Evolutionary conservation across 495 filamentous ascomycete genomes (phyloP), one percentile per base, ranked within the genome.

Genomic region (Talaromyces proteolyticus): DNA sequence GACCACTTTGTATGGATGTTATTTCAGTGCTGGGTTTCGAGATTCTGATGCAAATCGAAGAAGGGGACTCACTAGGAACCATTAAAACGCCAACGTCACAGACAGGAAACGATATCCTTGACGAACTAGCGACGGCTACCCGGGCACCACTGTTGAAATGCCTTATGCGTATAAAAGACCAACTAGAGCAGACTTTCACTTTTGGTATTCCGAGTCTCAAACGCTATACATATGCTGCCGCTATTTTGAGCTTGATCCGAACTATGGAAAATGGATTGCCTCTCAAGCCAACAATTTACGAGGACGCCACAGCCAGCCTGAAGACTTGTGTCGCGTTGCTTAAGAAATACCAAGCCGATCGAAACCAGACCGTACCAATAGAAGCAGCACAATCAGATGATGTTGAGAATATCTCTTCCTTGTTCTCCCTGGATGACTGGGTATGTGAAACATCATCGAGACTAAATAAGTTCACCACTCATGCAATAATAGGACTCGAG

Each of bases 1-100:
- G 57, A 1, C 49, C 58, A 6, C 49, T 64, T 0, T 51, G 52
- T 16, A 45, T 64, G 3, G 61, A 61, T 37, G 51, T 61, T 19
- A 55, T 59, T 11, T 51, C 56, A 6, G 40, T 49, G 17, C 46
- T 61, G 3, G 58, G 56, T 3, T 45, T 61, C 2, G 58, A 63
- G 42, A 37, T 59, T 14, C 26, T 57, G 20, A 60, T 56, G 23
- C 60, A 63, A 44, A 23, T 60, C 10, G 60, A 58, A 41, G 57
- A 63, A 36, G 49, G 51, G 17, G 37, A n/a, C 10, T 37, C 44
- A 44, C 49, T 52, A 47, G 21, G 47, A 16, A 36, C 42, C 14
- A 17, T 25, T 11, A 26, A n/a, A 19, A n/a, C 19, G 19, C 42
- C 20, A 10, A 25, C 24, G 14, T 37, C n/a, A 12, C n/a, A 40